phyloP scores from a whole-genome alignment of 345 rosid genomes.

The Raphanus raphanistrum region DNA sequence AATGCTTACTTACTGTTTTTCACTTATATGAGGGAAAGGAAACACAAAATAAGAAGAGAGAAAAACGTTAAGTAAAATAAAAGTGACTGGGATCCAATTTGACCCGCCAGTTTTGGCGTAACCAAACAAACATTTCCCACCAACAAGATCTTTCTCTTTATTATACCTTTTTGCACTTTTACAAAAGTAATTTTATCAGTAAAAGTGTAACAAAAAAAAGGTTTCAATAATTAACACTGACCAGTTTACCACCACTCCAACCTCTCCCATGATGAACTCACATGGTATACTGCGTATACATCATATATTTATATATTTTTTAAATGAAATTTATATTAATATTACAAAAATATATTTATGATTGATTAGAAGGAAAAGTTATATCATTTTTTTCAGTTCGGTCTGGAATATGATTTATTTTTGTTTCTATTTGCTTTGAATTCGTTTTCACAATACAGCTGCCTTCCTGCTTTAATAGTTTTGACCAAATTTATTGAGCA shows the following conservation, averaged over 20 bases:
- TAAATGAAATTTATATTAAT: neutral
- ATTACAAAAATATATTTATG: neutral
- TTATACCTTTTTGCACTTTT: constrained; percentile 35
- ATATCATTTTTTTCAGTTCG: neutral
- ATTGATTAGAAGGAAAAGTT: neutral
- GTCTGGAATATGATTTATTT: neutral
- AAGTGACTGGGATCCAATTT: constrained; percentile 32
- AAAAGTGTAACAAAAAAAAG: constrained; percentile 35
- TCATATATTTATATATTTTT: constrained; percentile 3
- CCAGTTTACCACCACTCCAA: constrained; percentile 32
- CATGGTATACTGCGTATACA: constrained; percentile 34
- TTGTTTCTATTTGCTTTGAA: neutral
- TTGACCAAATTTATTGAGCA: constrained; percentile 19
- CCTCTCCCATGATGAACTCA: constrained; percentile 36
- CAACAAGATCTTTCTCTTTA: constrained; percentile 39
- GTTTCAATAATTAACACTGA: constrained; percentile 30
- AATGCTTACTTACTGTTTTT: constrained; percentile 29
- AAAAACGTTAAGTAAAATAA: constrained; percentile 8
- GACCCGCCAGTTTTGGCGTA: constrained; percentile 42
- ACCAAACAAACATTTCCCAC: constrained; percentile 35
- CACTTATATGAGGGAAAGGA: neutral
- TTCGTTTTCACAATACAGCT: neutral
- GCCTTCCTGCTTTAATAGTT: neutral
- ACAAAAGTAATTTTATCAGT: constrained; percentile 33
- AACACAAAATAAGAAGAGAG: neutral